These are phyloP conservation scores for Thinopyrum elongatum DNA, from an alignment of 176 grass and related monocot species.

Conservation along the genomic window DNA sequence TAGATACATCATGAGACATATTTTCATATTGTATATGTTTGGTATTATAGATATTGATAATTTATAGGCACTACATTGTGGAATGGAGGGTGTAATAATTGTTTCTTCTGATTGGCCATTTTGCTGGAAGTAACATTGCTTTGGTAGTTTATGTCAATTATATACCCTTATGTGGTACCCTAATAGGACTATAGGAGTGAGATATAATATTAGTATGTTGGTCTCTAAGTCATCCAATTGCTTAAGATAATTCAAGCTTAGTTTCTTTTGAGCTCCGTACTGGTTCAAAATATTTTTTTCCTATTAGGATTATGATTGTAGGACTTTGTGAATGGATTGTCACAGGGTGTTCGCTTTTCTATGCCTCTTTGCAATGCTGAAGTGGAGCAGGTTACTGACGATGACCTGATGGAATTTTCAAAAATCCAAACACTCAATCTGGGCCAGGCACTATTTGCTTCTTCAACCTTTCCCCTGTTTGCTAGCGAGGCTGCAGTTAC, in stretches of 20 bases:
- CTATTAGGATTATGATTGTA: constrained; percentile 1
- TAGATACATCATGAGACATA: too few species aligned
- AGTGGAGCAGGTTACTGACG: constrained; percentile 75
- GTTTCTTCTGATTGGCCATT: background rate
- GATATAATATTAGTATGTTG: background rate
- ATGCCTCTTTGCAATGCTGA: constrained; percentile 85
- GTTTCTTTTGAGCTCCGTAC: background rate
- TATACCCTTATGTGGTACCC: background rate
- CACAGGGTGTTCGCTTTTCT: constrained; percentile 64
- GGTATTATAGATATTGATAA: too few species aligned
- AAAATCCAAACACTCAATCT: constrained; percentile 83
- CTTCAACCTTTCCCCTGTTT: constrained; percentile 6
- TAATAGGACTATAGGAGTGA: background rate
- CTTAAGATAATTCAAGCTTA: background rate
- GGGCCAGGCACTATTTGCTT: constrained; percentile 60
- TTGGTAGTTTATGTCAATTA: constrained; percentile 11
- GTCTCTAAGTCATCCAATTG: background rate
- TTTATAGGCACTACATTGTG: too few species aligned
- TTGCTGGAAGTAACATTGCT: background rate
- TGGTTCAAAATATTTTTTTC: background rate
- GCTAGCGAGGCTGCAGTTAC: background rate
- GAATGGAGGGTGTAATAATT: background rate
- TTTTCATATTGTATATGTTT: too few species aligned
- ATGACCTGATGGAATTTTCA: constrained; percentile 83
- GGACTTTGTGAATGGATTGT: constrained; percentile 22